Evolutionary conservation across 2,329 filamentous ascomycete species (phyloP), one percentile per base, ranked within the genome.

Genomic region (Venturia nashicola): DNA sequence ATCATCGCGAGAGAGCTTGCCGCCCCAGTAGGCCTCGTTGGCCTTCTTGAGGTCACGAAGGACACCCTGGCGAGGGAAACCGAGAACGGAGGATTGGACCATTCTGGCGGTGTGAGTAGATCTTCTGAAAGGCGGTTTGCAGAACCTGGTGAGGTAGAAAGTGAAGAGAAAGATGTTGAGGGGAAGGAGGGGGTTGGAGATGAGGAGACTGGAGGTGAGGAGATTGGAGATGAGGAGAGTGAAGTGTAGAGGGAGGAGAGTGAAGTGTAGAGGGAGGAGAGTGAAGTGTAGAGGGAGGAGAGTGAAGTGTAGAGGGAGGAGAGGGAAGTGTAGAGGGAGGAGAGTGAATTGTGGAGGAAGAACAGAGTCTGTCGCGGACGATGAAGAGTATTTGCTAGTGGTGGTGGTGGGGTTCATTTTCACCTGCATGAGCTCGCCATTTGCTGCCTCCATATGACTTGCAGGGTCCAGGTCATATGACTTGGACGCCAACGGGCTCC

Each of bases 31-130:
- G 78, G 93, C 91, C 81, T 99, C 94, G 71, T 92, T 99, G 76
- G 94, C 94, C 87, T 99, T 99, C 89, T 99, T 99, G 78, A 99
- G 87, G 85, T 99, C 94, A 87, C 94, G 91, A 81, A 95, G 90
- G 74, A 85, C 89, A 81, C 94, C 94, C 90, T 97, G 97, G 76
- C 94, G 93, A 78, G 94, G 94, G 86, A 99, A 99, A 82, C 94
- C 94, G 78, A 99, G 88, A 78, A 99, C 84, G 71, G 94, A 84
- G 69, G 79, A 81, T 69, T 80, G 77, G 65, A 81, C 79, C 79
- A 81, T 81, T 12, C 20, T 69, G 63, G 65, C 59, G 55, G 27
- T 18, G 27, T 18, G 62, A 51, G 48, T 46, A 34, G 51, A 57
- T n/a, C 14, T 57, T 57, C 7, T 57, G 51, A 57, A 36, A 8